Conservation (phyloP, 2,329 filamentous ascomycete genomes). For the Chrysoporthe puriensis region DNA sequence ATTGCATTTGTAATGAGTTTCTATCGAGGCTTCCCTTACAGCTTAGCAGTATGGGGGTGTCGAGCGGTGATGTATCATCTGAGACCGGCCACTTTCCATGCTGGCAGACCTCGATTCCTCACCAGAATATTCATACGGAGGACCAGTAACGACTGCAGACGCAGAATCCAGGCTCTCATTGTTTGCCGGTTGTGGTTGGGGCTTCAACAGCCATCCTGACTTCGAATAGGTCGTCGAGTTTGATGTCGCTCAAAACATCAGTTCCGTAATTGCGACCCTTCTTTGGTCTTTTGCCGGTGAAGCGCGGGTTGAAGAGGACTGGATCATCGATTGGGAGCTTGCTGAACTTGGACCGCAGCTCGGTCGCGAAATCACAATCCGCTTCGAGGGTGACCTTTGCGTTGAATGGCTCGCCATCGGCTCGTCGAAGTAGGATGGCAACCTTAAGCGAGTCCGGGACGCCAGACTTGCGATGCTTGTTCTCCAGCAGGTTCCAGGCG, state of each 20-base stretch:
- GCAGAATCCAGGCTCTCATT: no score
- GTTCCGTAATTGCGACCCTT: constrained; percentile 1
- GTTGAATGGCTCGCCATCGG: neutral
- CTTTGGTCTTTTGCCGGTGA: neutral
- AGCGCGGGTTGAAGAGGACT: constrained; percentile 5
- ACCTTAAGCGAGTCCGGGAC: neutral
- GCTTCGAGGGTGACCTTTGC: constrained; percentile 7
- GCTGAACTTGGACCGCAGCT: neutral
- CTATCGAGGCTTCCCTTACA: no score
- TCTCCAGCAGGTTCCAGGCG: constrained; percentile 6
- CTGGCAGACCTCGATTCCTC: neutral
- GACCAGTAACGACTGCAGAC: neutral
- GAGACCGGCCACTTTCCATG: no score
- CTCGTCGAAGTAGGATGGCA: constrained; percentile 6
- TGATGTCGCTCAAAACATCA: neutral
- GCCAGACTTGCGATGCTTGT: constrained; percentile 2
- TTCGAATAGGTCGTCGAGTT: neutral
- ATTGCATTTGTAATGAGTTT: no score
- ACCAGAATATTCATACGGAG: neutral
- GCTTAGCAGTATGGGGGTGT: no score
- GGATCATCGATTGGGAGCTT: constrained; percentile 5
- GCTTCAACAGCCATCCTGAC: neutral
- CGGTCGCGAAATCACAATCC: constrained; percentile 3
- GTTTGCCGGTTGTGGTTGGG: neutral
- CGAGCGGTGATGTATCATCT: no score